Evolutionary conservation across 345 rosid genomes (phyloP), one percentile per base, ranked within the genome.

Genomic region (Eutrema yunnanense): DNA sequence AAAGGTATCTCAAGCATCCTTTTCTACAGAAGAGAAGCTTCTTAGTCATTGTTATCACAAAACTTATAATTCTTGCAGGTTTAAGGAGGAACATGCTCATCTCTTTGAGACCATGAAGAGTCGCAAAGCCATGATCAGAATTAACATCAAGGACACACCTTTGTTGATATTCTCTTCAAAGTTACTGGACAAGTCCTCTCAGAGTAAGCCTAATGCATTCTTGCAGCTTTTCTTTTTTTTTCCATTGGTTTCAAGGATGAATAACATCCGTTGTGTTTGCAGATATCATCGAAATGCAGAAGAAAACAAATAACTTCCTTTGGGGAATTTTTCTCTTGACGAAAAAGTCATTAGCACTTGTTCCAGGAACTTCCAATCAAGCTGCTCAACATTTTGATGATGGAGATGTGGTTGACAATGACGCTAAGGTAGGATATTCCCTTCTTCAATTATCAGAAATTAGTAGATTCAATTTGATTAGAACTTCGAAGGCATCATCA

Each of bases 151-250:
- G 69, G 90, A 82, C 56, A 65, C 72, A 22, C 87, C 87, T 73
- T 72, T 92, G 81, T 71, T 89, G 76, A 82, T 92, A 81, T 92
- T 85, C 67, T 74, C 94, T 34, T 86, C 92, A 41, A 84, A 82
- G 55, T 82, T 78, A 64, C 81, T 92, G 42, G 82, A 82, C 27
- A 54, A 37, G 9, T 81, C 80, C 68, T 72, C 84, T 19, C 83
- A 63, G 56, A 69, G 97, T 87, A 81, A 80, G 86, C 51, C 33
- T 62, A 55, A 29, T 48, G 73, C 9, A 22, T 34, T 62, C 16
- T 60, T 68, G 12, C 67, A 9, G 37, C 37, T 19, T 38, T 34
- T 3, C 4, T 63, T 57, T 26, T 6, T 10, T 7, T 2, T 8
- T 9, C 4, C 51, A 32, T 42, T 61, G 54, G 7, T 44, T 59